Percentiles rank a stretch among this genome's conserved stretches.
Conservation (phyloP, 2,329 filamentous ascomycete genomes). For the Neonectria ditissima region DNA sequence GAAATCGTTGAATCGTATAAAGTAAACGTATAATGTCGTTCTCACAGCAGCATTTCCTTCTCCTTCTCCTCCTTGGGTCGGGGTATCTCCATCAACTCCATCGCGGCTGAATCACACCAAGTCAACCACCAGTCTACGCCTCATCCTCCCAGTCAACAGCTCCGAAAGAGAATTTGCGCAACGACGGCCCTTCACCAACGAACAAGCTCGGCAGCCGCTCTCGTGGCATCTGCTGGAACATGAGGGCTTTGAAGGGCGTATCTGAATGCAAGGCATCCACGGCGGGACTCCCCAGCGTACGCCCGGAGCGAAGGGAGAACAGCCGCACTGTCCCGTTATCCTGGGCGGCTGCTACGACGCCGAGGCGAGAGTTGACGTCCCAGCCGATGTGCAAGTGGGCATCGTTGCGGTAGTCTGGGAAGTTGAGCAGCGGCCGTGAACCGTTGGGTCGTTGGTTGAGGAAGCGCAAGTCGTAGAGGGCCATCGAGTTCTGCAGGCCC, state of each 20-base stretch:
- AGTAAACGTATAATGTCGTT: neutral
- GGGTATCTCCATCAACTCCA: neutral
- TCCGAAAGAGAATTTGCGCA: slow-evolving; percentile 61
- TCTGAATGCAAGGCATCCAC: slow-evolving; percentile 40
- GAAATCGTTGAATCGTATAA: neutral
- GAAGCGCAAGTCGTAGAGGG: slow-evolving; percentile 69
- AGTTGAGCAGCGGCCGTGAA: slow-evolving; percentile 57
- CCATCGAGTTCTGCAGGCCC: slow-evolving; percentile 62
- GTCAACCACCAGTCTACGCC: slow-evolving; percentile 37
- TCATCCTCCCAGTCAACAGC: slow-evolving; percentile 49
- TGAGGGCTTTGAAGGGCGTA: slow-evolving; percentile 56
- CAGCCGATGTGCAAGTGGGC: slow-evolving; percentile 63
- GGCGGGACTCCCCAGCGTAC: slow-evolving; percentile 47
- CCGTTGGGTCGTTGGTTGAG: slow-evolving; percentile 33
- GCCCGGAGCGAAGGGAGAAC: slow-evolving; percentile 63
- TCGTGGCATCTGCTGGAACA: slow-evolving; percentile 59
- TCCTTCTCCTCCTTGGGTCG: neutral
- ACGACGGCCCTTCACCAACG: slow-evolving; percentile 50
- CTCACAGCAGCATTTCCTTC: neutral
- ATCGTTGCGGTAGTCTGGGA: slow-evolving; percentile 63
- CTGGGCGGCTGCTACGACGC: slow-evolving; percentile 66
- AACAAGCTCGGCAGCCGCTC: slow-evolving; percentile 62
- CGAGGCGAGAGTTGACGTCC: slow-evolving; percentile 60
- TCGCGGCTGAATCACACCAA: neutral
- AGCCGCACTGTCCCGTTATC: slow-evolving; percentile 61